Base-by-base conservation (phyloP, 2,329 filamentous ascomycete species). In the Cryphonectria naterciae region DNA sequence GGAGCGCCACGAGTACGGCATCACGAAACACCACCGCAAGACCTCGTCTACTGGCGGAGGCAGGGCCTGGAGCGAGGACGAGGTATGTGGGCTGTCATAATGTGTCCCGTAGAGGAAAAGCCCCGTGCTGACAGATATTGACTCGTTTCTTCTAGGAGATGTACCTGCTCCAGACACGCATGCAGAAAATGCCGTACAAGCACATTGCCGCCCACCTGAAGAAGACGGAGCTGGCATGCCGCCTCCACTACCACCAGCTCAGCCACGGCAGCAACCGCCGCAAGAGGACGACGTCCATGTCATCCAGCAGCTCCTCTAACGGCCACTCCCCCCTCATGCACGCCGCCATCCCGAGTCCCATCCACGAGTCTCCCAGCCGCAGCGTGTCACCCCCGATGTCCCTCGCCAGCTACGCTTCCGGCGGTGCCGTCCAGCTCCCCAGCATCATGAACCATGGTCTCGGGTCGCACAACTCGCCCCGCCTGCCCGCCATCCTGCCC, bases 151-250 rank as follows among this genome's bases (percentile, higher is more conserved):
- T 64, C 73, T 74, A 95, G 93, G 93, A 96, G 83, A 87, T 90
- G 70, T 96, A 95, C 80, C 90, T 96, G 68, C 87, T 96, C 73
- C 92, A 94, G 81, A 95, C 92, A 72, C 92, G 93, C 71, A 88
- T 93, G 77, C 92, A 95, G 77, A 95, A 95, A 83, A 94, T 95
- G 90, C 93, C 93, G 0, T 96, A 96, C 83, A 96, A 95, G 85
- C 92, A 95, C 79, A 96, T 96, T 78, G 93, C 93, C 71, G 89
- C 91, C 71, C 91, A 95, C 76, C 84, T 96, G 75, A 93, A 94
- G 83, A 97, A 96, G 85, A 96, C 93, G 0, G 93, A 96, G 83
- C 85, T 96, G 72, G 93, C 93, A 64, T 97, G 93, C 83, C 93
- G 93, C 74, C 87, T 97, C 73, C 93, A 96, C 81, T 95, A 93